Conservation (phyloP, 2,329 filamentous ascomycete genomes). For the Bipolaris bicolor region DNA sequence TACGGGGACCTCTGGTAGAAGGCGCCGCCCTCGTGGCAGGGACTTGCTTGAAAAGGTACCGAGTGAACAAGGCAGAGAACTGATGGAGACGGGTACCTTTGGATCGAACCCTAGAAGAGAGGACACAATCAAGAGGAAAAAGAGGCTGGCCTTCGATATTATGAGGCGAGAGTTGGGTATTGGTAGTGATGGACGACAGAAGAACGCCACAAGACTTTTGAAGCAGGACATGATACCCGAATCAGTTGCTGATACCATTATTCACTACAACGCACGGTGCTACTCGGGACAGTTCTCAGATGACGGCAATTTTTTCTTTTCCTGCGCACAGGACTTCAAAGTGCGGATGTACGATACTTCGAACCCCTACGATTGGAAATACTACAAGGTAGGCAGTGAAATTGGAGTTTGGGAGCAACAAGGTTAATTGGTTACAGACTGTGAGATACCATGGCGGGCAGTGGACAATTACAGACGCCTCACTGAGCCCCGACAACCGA, state of each 20-base stretch:
- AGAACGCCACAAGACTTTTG: slow-evolving; percentile 70
- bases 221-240: slow-evolving; percentile 79
- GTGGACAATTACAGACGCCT: slow-evolving; percentile 96
- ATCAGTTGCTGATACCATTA: slow-evolving; percentile 79
- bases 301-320: slow-evolving; percentile 97
- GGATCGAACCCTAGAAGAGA: slow-evolving; percentile 66
- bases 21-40: slow-evolving; percentile 55
- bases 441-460: slow-evolving; percentile 83
- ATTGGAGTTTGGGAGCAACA: neutral
- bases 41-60: slow-evolving; percentile 79
- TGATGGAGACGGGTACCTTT: slow-evolving; percentile 85
- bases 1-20: slow-evolving; percentile 42
- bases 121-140: slow-evolving; percentile 63
- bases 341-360: slow-evolving; percentile 98
- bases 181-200: slow-evolving; percentile 63
- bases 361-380: slow-evolving; percentile 92
- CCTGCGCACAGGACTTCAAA: slow-evolving; percentile 88
- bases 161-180: slow-evolving; percentile 82
- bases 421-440: slow-evolving; percentile 64
- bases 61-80: slow-evolving; percentile 72
- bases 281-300: slow-evolving; percentile 97
- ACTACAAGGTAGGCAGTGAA: slow-evolving; percentile 75
- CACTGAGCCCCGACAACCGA: slow-evolving; percentile 87
- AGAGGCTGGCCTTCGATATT: slow-evolving; percentile 69
- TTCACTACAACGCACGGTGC: slow-evolving; percentile 83